Evolutionary conservation across 805 yeast genomes (phyloP), one percentile per base, ranked within the genome.

Genomic region (Cyberlindnera meyerae): DNA sequence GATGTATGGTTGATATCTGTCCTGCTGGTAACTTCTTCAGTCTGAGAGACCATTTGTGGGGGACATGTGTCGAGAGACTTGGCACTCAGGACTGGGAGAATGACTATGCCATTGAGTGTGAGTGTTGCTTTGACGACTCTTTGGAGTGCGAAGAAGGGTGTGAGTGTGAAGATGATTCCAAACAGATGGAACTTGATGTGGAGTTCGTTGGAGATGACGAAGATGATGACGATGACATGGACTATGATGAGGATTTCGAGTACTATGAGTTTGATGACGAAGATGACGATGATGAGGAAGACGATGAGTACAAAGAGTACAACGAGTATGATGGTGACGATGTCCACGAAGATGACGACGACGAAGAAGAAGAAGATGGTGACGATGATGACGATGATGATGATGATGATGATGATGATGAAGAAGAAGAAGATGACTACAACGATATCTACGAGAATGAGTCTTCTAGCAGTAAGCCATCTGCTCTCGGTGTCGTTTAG

Each of bases 31-130:
- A 44, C 14, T 68, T 64, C 42, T 61, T 61, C 40, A 56, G 67
- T 33, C 61, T 70, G 12, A 55, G 74, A 51, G 76, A 71, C 43
- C 77, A 71, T 48, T 71, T 57, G 42, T 49, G 62, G 51, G 76
- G 75, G 1, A 68, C 75, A 4, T 71, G 77, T 44, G 39, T 45
- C 18, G 60, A 55, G 33, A 48, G 54, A 43, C 42, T 43, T 24
- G 40, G 37, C 11, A 6, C 18, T 17, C 15, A 24, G 2, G 27
- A 24, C 21, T 29, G 32, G 38, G 29, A 31, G 15, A n/a, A 27
- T 30, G 47, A 39, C 12, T 38, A 36, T 11, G 39, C 25, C 20
- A 37, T 32, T 25, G 7, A 20, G 22, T 20, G 22, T 20, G 22
- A 20, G 9, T 20, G 22, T 9, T 20, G 22, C 9, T 20, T 20